These are phyloP conservation scores for Barnettozyma vustinii DNA, from an alignment of 805 yeast genomes.

Conservation along the genomic window DNA sequence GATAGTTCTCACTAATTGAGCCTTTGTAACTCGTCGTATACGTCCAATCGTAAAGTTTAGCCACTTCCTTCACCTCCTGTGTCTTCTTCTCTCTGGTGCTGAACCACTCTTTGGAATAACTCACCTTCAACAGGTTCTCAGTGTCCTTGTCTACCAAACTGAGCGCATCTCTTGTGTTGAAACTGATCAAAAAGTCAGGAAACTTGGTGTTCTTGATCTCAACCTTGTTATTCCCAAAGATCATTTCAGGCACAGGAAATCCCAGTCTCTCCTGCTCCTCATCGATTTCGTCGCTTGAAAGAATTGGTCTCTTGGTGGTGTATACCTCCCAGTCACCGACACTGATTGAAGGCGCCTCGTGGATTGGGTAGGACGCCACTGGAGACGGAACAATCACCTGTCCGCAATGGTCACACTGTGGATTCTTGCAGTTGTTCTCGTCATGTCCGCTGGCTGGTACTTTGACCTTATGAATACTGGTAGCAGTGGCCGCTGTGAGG, in stretches of 20 bases:
- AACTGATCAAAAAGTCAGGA: slow-evolving; percentile 44
- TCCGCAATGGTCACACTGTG: slow-evolving; percentile 60
- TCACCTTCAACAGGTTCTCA: slow-evolving; percentile 54
- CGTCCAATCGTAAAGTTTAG: slow-evolving; percentile 95
- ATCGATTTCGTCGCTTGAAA: slow-evolving; percentile 71
- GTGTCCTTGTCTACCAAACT: slow-evolving; percentile 52
- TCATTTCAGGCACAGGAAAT: slow-evolving; percentile 95
- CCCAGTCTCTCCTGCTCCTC: slow-evolving; percentile 49
- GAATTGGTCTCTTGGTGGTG: slow-evolving; percentile 70
- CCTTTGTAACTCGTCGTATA: slow-evolving; percentile 82
- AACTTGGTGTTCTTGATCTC: slow-evolving; percentile 38
- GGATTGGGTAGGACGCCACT: slow-evolving; percentile 53
- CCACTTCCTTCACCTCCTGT: slow-evolving; percentile 49
- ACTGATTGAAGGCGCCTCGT: slow-evolving; percentile 64
- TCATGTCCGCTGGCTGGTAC: slow-evolving; percentile 41
- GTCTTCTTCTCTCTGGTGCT: slow-evolving; percentile 27
- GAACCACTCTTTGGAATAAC: slow-evolving; percentile 85
- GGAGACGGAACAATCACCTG: slow-evolving; percentile 77
- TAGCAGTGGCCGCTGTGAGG: not conserved
- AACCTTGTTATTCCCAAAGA: slow-evolving; percentile 79
- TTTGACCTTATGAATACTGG: slow-evolving; percentile 12
- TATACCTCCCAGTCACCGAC: slow-evolving; percentile 72
- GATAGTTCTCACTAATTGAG: slow-evolving; percentile 26
- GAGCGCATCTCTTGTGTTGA: slow-evolving; percentile 76
- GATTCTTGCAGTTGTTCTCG: slow-evolving; percentile 30